A percentile compares a stretch with the other conserved stretches of the same genome.
Evolutionary conservation across 2,329 filamentous ascomycete genomes (phyloP).

Genomic region (Colletotrichum sp.): DNA sequence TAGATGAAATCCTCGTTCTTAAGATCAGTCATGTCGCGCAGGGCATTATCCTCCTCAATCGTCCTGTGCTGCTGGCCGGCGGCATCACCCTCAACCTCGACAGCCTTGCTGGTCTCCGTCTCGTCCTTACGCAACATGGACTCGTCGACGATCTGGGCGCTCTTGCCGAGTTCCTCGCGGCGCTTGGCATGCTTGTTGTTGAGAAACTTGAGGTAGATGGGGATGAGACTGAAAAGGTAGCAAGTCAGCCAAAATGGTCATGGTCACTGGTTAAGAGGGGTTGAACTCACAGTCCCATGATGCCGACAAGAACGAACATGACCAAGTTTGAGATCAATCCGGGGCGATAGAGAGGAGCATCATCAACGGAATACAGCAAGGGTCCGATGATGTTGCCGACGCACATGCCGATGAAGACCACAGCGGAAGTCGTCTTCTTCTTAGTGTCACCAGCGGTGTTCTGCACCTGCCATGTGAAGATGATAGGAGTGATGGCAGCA

Average conservation of each 20-base stretch:
- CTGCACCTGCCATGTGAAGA: constrained; percentile 66
- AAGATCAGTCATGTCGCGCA: constrained; percentile 59
- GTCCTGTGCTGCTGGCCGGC: constrained; percentile 16
- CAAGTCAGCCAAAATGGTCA: neutral
- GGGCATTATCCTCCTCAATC: constrained; percentile 45
- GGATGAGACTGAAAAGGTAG: constrained; percentile 26
- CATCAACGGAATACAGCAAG: constrained; percentile 65
- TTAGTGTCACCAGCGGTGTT: constrained; percentile 75
- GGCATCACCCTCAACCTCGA: constrained; percentile 27
- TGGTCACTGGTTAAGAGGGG: fast-evolving
- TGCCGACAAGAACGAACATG: constrained; percentile 65
- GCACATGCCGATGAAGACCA: constrained; percentile 70
- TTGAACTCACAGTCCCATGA: constrained; percentile 37
- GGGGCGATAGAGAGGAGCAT: constrained; percentile 60
- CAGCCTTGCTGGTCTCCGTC: constrained; percentile 18
- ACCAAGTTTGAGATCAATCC: constrained; percentile 65
- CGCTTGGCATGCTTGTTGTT: constrained; percentile 60
- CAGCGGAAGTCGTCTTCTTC: constrained; percentile 68
- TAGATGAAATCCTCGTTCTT: constrained; percentile 69
- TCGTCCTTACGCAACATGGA: constrained; percentile 19
- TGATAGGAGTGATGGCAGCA: constrained; percentile 52
- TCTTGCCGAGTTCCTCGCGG: constrained; percentile 64
- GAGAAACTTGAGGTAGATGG: constrained; percentile 54
- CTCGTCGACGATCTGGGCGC: constrained; percentile 3
- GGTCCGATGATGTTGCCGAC: constrained; percentile 72